Base-by-base conservation (phyloP, 305 asterid species). In the Fraxinus nigra region DNA sequence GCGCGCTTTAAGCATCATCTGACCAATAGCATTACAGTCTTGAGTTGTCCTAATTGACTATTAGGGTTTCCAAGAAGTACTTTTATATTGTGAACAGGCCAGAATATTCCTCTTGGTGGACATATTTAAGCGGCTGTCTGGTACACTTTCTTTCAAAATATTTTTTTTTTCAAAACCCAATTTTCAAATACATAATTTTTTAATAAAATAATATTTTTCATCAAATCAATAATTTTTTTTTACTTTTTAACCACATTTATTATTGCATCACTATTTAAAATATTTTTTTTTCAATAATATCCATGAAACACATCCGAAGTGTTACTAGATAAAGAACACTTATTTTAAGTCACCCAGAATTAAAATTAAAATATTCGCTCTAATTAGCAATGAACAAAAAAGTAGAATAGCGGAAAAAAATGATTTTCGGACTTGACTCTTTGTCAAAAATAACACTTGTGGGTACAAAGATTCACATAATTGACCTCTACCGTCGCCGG, bases 81-180 rank as follows among this genome's bases (percentile, higher is more conserved):
- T 33, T 72, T 72, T 69, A 13, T 69, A 69, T 16, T 72, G 76
- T 72, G 76, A 72, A 32, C 76, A 72, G 28, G 37, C 10, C 37
- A 69, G 40, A 13, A 69, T 69, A 69, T 69, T 69, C 75, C 75
- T 30, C 74, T 67, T 28, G 1, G 73, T 67, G 73, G 73, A 63
- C 72, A 35, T 11, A 67, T 7, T 67, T 28, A 11, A 43, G n/a
- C 16, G 3, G 2, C 13, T 7, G 2, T 38, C 8, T 38, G 46
- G 10, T 38, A 38, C 46, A 1, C 10, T 5, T 7, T 38, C 48
- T 34, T 34, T 34, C 7, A 34, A 34, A 34, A 4, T 33, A 32
- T 33, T 3, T 33, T 33, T 33, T 33, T 33, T 34, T 34, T 5
- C 37, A 5, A 34, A 34, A 34, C 7, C 6, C 7, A 34, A 34